phyloP scores from a whole-genome alignment of 2,329 filamentous ascomycete species.

The Aspergillus jensenii region DNA sequence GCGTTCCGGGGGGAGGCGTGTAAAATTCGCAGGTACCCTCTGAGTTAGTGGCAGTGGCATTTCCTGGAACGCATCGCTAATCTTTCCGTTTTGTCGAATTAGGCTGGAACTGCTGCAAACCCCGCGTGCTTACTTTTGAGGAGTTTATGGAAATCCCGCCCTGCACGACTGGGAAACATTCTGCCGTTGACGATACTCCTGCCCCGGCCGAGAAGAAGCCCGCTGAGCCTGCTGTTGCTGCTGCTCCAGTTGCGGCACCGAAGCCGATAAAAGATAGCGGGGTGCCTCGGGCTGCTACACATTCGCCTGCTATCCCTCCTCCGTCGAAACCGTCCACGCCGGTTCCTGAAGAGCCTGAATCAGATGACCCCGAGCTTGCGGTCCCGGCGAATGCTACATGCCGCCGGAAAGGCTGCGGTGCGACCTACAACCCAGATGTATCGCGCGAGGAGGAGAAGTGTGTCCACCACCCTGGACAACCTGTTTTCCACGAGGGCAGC shows the following conservation, averaged over 20 bases:
- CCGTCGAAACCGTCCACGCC: constrained; percentile 34
- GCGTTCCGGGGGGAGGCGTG: background rate
- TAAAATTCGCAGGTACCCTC: constrained; percentile 9
- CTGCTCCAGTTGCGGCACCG: constrained; percentile 11
- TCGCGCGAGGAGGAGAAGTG: constrained; percentile 72
- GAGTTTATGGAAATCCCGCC: constrained; percentile 93
- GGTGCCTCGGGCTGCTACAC: constrained; percentile 20
- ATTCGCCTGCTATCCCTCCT: constrained; percentile 31
- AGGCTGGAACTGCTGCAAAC: constrained; percentile 99
- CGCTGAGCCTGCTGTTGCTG: constrained; percentile 22
- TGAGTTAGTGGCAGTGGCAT: background rate
- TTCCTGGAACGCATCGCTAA: constrained; percentile 1
- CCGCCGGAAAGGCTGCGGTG: constrained; percentile 72
- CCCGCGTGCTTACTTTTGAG: constrained; percentile 93
- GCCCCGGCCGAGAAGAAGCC: constrained; percentile 40
- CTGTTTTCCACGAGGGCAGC: constrained; percentile 96
- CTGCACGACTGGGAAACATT: constrained; percentile 91
- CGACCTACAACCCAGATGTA: constrained; percentile 59
- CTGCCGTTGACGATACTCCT: constrained; percentile 74
- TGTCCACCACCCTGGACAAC: constrained; percentile 81
- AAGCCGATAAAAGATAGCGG: constrained; percentile 4
- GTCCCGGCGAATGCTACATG: constrained; percentile 75
- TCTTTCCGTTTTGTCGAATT: constrained; percentile 4
- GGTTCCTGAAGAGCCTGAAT: constrained; percentile 68
- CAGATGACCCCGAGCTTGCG: constrained; percentile 74